Base-by-base conservation (phyloP, 1,284 basidiomycete genomes). In the Ceratobasidium sp. region DNA sequence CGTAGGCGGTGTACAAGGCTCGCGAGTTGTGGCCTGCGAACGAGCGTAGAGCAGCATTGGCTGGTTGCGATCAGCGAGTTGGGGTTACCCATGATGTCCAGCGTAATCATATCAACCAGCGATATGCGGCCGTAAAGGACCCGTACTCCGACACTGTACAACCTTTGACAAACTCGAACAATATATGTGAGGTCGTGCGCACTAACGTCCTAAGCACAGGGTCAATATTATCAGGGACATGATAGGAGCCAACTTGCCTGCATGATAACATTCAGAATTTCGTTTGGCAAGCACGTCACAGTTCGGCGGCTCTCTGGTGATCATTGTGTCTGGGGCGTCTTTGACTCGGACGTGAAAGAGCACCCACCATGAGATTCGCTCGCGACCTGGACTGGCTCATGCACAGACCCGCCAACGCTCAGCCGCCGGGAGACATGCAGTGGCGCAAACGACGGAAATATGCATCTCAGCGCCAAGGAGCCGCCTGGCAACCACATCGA, bases 401-500 rank as follows among this genome's bases (percentile, higher is more conserved):
- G 53, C 53, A 39, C 21, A 6, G 53, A 5, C 3, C 53, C 39
- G 4, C 23, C 41, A 41, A 60, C 34, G 16, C 39, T 41, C 34
- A 60, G 10, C 6, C 58, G 34, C n/a, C 58, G 58, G 9, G 58
- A 4, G 28, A 60, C 36, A 34, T 34, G 34, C 3, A 62, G 60
- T 23, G 60, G 60, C 43, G 45, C 23, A 32, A 62, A 62, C n/a
- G 60, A 30, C 16, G 60, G 60, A 28, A 62, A 62, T 39, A 62
- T 62, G 32, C 60, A 62, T 16, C 32, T 39, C 75, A 58, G 55
- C 76, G 41, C 76, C 76, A 36, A 73, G 76, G 12, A 75, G 57
- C 61, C 77, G 77, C 50, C 74, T 76, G 30, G 78, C 76, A 14
- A 80, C 70, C 21, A 18, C 21, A 53, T 32, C 50, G 43, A 45